phyloP scores from a whole-genome alignment of 1,284 basidiomycete species.

The Papiliotrema flavescens region DNA sequence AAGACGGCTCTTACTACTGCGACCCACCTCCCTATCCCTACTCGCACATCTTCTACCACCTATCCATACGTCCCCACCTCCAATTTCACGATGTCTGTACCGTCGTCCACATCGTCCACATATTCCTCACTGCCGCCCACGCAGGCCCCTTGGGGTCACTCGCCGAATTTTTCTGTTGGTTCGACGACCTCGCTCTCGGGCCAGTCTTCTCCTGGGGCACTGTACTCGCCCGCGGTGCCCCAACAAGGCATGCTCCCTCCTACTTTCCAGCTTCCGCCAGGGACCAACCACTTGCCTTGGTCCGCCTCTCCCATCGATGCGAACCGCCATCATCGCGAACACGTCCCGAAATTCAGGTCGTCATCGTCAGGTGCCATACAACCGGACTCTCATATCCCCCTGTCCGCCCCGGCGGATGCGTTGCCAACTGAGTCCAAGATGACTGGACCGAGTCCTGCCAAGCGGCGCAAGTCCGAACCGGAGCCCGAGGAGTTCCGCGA shows the following conservation, averaged over 20 bases:
- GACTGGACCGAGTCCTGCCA: conserved; percentile 9
- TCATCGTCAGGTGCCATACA: not conserved
- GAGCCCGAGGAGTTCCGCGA: conserved; percentile 16
- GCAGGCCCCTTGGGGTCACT: conserved; percentile 15
- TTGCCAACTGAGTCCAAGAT: not conserved
- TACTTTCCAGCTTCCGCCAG: too few species aligned
- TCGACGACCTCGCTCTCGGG: conserved; percentile 20
- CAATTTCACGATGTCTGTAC: conserved; percentile 17
- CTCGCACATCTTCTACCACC: not conserved
- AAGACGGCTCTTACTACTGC: conserved; percentile 1
- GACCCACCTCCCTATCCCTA: conserved; percentile 7
- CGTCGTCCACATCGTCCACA: conserved; percentile 22
- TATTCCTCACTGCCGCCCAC: conserved; percentile 18
- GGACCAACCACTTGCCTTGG: too few species aligned
- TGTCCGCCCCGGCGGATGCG: conserved; percentile 1
- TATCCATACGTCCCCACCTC: not conserved
- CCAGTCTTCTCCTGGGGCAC: conserved; percentile 17
- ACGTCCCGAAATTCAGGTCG: not conserved
- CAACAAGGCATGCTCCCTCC: not conserved
- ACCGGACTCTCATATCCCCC: not conserved
- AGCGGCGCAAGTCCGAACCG: conserved; percentile 39
- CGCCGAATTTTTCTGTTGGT: conserved; percentile 9
- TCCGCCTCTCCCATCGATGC: not conserved
- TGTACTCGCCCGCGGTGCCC: conserved; percentile 13
- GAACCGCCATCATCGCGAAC: not conserved